Conservation (phyloP, 2,329 filamentous ascomycete genomes). For the Apiospora saccharicola region DNA sequence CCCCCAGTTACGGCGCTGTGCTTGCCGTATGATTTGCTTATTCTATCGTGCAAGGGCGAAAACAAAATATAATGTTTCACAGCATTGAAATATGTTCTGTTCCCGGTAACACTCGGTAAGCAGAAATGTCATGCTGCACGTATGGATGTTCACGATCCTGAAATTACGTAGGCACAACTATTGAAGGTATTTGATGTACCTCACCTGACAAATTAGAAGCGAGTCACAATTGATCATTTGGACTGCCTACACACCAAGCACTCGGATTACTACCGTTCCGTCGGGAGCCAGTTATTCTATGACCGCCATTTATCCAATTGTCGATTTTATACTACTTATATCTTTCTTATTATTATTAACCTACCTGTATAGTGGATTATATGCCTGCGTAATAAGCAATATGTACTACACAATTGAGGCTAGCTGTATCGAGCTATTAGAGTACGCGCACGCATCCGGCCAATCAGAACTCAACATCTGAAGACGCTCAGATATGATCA, state of each 20-base stretch:
- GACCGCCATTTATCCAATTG: not conserved
- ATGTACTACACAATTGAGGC: constrained; percentile 1
- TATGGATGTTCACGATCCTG: not conserved
- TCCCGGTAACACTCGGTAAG: not conserved
- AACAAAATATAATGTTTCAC: not conserved
- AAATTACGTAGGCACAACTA: not conserved
- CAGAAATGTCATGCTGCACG: not conserved
- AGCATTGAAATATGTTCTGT: not conserved
- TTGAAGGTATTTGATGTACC: not conserved
- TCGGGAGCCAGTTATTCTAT: not conserved
- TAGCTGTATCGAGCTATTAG: not conserved
- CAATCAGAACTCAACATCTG: constrained; percentile 3
- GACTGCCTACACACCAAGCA: not conserved
- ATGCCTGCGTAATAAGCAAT: constrained; percentile 7
- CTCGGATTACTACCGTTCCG: not conserved
- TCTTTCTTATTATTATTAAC: not conserved
- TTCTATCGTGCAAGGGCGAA: not conserved
- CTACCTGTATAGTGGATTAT: not conserved
- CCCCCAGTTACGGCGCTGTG: not conserved
- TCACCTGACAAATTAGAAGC: not conserved
- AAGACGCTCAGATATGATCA: constrained; percentile 16
- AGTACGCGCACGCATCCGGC: not conserved
- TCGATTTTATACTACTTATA: not conserved
- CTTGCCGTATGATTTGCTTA: not conserved
- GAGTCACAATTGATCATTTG: not conserved